phyloP scores from a whole-genome alignment of 768 basidiomycete species.

The Leccinum sublutescens region DNA sequence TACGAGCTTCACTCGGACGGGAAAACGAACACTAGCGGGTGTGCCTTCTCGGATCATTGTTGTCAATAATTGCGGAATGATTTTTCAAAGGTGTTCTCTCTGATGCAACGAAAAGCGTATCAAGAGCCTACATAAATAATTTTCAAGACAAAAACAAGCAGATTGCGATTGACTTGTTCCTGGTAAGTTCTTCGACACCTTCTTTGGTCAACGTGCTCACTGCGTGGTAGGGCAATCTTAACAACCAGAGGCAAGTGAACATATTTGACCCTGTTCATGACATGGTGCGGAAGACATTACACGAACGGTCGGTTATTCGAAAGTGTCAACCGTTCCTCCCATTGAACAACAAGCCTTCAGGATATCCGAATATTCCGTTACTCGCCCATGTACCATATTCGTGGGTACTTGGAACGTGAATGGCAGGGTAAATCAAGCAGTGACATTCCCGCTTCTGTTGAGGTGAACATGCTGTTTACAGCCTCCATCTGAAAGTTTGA shows the following conservation, averaged over 20 bases:
- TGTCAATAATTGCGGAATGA: neutral
- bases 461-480: conserved; percentile 29
- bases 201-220: conserved; percentile 4
- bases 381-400: conserved; percentile 70
- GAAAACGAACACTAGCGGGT: conserved; percentile 92
- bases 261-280: conserved; percentile 96
- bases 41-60: conserved; percentile 10
- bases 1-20: conserved; percentile 92
- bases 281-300: conserved; percentile 68
- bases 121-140: conserved; percentile 96
- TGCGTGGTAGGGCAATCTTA: conserved; percentile 83
- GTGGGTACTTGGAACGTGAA: conserved; percentile 97
- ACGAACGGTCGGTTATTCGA: conserved; percentile 52
- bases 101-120: conserved; percentile 95
- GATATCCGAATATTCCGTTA: conserved; percentile 79
- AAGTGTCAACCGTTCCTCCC: neutral
- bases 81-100: conserved; percentile 70
- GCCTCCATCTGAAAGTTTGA: conserved; percentile 76
- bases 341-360: conserved; percentile 37
- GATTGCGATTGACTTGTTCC: conserved; percentile 89
- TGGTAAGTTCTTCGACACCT: conserved; percentile 52
- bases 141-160: conserved; percentile 97
- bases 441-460: neutral
- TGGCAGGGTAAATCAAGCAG: conserved; percentile 58
- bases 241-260: conserved; percentile 79